These are phyloP conservation scores for Boletus subluridellus DNA, from an alignment of 1,284 basidiomycete genomes.

Conservation along the genomic window DNA sequence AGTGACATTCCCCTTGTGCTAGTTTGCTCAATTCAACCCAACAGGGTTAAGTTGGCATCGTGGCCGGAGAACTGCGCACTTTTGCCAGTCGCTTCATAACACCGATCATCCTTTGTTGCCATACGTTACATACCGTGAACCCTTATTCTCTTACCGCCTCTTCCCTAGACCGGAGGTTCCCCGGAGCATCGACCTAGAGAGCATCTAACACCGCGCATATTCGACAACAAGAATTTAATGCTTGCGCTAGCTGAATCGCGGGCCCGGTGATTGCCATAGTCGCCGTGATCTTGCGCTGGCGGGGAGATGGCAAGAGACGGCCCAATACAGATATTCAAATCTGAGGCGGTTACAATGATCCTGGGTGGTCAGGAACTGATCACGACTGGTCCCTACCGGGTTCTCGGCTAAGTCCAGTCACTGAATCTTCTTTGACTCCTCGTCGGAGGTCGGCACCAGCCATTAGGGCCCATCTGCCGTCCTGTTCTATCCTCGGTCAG, in stretches of 20 bases:
- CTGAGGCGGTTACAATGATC: not conserved
- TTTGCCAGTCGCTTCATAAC: not conserved
- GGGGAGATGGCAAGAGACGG: not conserved
- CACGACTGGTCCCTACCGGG: not conserved
- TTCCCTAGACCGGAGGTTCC: not conserved
- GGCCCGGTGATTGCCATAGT: not conserved
- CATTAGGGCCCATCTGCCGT: not conserved
- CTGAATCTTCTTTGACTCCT: not conserved
- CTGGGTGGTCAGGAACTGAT: not conserved
- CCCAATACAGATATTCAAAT: not conserved
- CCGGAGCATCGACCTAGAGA: not conserved
- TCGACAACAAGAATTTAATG: not conserved
- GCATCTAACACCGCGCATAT: no score
- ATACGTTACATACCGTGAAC: slow-evolving; percentile 1
- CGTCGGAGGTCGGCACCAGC: not conserved
- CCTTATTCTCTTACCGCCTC: not conserved
- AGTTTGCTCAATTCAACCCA: not conserved
- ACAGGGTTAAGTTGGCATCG: not conserved
- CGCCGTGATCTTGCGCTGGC: not conserved
- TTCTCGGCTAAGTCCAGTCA: not conserved
- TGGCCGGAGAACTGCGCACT: not conserved
- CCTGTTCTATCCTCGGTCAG: not conserved
- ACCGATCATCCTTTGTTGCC: not conserved
- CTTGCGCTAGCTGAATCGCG: not conserved
- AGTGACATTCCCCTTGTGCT: not conserved